phyloP scores from a whole-genome alignment of 2,329 filamentous ascomycete species.

The Fragosphaeria purpurea region DNA sequence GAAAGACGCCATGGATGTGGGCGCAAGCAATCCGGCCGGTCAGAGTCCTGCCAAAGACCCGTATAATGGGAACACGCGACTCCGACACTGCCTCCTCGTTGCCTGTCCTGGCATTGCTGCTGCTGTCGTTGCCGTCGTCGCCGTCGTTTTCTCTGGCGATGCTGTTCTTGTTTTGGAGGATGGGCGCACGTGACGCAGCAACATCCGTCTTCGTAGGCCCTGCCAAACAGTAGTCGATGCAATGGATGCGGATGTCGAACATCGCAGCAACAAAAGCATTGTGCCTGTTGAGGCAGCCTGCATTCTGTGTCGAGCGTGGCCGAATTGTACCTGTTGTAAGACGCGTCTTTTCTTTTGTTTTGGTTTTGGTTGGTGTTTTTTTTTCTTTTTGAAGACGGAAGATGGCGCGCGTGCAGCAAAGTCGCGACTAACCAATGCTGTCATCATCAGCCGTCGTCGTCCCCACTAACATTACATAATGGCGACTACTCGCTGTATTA shows the following conservation, averaged over 20 bases:
- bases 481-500: not conserved
- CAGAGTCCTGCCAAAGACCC: slow-evolving; percentile 86
- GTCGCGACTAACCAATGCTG: no score
- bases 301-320: not conserved
- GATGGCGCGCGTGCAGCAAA: not conserved
- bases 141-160: not conserved
- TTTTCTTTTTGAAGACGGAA: no score
- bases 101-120: not conserved
- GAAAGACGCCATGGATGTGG: slow-evolving; percentile 90
- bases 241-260: slow-evolving; percentile 89
- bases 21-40: slow-evolving; percentile 93
- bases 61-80: slow-evolving; percentile 73
- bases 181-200: slow-evolving; percentile 44
- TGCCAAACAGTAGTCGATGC: slow-evolving; percentile 88
- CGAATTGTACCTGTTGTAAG: not conserved
- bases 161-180: not conserved
- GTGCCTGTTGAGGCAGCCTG: not conserved
- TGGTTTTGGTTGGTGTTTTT: no score
- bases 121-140: not conserved
- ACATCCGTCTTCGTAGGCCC: slow-evolving; percentile 66
- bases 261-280: slow-evolving; percentile 20
- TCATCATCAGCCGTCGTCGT: no score
- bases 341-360: not conserved
- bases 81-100: slow-evolving; percentile 22
- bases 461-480: not conserved